phyloP scores from a whole-genome alignment of 495 filamentous ascomycete species.

The Xylaria telfairii region DNA sequence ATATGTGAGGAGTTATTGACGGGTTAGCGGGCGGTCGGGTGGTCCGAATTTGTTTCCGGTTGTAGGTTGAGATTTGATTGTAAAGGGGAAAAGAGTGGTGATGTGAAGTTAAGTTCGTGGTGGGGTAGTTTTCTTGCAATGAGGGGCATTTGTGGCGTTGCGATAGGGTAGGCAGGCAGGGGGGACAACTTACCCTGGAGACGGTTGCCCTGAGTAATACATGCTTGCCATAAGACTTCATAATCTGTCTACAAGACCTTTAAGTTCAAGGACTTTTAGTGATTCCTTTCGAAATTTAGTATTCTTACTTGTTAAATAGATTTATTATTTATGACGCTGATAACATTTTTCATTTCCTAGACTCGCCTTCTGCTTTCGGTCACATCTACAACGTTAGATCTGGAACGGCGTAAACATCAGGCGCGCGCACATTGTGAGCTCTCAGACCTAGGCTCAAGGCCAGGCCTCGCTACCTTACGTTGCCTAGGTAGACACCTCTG shows the following conservation, averaged over 20 bases:
- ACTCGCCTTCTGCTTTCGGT: too few species aligned
- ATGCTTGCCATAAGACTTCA: not conserved
- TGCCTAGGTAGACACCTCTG: not conserved
- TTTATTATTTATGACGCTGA: not conserved
- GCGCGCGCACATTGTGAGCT: too few species aligned
- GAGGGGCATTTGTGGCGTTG: not conserved
- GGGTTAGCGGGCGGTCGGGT: not conserved
- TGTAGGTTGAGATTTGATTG: not conserved
- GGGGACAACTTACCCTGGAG: not conserved
- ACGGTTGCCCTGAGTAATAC: not conserved
- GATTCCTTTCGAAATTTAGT: not conserved
- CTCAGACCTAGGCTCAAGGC: too few species aligned
- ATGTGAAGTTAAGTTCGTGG: not conserved
- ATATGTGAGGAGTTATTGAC: not conserved
- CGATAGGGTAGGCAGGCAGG: not conserved
- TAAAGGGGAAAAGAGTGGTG: not conserved
- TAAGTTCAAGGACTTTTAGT: not conserved
- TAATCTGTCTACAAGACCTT: not conserved
- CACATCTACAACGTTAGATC: too few species aligned
- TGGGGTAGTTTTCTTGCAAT: slow-evolving; percentile 3
- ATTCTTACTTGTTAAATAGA: not conserved
- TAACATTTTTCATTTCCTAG: not conserved
- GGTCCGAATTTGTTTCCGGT: not conserved
- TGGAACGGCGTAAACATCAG: too few species aligned
- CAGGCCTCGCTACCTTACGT: not conserved